Conservation (phyloP, 1,284 basidiomycete genomes). For the Sparassis latifolia region DNA sequence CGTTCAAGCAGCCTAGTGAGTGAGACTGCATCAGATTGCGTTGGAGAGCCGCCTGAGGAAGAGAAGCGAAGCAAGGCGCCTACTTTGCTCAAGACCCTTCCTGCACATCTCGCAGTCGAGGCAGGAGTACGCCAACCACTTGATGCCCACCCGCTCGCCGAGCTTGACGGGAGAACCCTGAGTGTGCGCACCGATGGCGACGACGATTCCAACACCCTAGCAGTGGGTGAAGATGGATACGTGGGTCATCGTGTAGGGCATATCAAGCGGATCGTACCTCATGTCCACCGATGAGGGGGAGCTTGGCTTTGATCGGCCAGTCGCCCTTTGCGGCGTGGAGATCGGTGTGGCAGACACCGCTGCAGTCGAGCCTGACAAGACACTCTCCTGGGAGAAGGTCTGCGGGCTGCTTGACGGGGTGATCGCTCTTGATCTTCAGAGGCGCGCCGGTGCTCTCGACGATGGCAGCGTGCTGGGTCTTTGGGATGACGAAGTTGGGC, state of each 20-base stretch:
- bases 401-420: slow-evolving; percentile 55
- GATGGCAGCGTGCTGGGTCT: slow-evolving; percentile 58
- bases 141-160: slow-evolving; percentile 84
- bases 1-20: slow-evolving; percentile 52
- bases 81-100: slow-evolving; percentile 67
- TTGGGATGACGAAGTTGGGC: slow-evolving; percentile 41
- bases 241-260: background rate
- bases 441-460: slow-evolving; percentile 37
- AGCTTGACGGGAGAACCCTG: slow-evolving; percentile 54
- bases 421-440: slow-evolving; percentile 40
- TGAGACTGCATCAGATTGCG: background rate
- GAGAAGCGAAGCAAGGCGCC: background rate
- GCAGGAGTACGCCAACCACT: slow-evolving; percentile 53
- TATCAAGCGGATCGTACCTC: slow-evolving; percentile 31
- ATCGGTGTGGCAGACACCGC: slow-evolving; percentile 77
- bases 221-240: background rate
- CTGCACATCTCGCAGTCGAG: slow-evolving; percentile 72
- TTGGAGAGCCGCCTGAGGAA: background rate
- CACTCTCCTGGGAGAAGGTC: slow-evolving; percentile 78
- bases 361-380: slow-evolving; percentile 72
- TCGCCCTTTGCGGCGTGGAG: slow-evolving; percentile 68
- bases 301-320: slow-evolving; percentile 64
- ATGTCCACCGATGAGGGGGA: slow-evolving; percentile 81
- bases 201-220: slow-evolving; percentile 63
- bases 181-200: slow-evolving; percentile 73